A percentile compares a stretch with the other conserved stretches of the same genome.
These are phyloP conservation scores for Trichosporon coremiiforme DNA, from an alignment of 1,284 basidiomycete genomes.

Conservation along the genomic window DNA sequence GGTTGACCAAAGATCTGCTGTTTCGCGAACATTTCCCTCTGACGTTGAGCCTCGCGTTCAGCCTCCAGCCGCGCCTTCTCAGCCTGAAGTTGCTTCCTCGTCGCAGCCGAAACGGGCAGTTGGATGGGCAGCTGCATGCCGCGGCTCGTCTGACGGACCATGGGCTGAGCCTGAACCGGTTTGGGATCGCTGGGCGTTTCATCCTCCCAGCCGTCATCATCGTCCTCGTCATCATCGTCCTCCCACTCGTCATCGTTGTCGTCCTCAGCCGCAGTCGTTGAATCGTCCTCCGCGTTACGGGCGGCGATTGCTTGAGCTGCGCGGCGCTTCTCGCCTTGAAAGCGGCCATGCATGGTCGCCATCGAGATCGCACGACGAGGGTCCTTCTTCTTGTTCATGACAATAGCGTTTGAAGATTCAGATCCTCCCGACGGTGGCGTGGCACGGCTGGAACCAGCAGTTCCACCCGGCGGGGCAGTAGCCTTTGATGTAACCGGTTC, in stretches of 20 bases:
- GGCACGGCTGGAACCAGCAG: constrained; percentile 7
- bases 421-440: constrained; percentile 20
- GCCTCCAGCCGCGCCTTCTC: constrained; percentile 46
- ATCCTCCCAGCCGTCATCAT: constrained; percentile 26
- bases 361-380: constrained; percentile 45
- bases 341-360: constrained; percentile 50
- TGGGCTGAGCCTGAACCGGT: constrained; percentile 4
- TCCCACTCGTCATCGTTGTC: constrained; percentile 25
- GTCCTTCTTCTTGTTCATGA: constrained; percentile 29
- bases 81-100: constrained; percentile 43
- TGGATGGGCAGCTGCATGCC: constrained; percentile 7
- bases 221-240: constrained; percentile 25
- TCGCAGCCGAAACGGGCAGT: constrained; percentile 20
- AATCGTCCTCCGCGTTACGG: constrained; percentile 40
- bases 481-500: constrained; percentile 20
- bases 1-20: constrained; percentile 43
- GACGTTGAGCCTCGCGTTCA: constrained; percentile 46
- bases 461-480: not conserved
- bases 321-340: constrained; percentile 46
- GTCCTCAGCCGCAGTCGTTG: constrained; percentile 31
- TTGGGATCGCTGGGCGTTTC: constrained; percentile 20
- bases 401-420: constrained; percentile 37
- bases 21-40: constrained; percentile 55
- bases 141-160: constrained; percentile 16
- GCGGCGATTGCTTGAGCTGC: constrained; percentile 42